These are phyloP conservation scores for Ambrosia trifida DNA, from an alignment of 129 eudicot genomes.

Conservation along the genomic window DNA sequence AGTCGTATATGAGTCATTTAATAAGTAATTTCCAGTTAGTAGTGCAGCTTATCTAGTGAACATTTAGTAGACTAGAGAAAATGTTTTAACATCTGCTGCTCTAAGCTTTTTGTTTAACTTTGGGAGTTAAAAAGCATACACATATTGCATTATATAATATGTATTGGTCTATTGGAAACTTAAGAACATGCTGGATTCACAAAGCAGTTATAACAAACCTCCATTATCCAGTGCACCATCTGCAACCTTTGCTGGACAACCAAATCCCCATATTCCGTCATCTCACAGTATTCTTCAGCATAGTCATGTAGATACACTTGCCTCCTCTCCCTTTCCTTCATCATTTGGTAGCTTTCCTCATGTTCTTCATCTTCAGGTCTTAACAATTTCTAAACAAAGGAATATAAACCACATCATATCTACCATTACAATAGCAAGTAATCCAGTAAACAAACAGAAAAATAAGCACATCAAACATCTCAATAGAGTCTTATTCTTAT, in stretches of 20 bases:
- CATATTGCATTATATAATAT: too few relatives aligned
- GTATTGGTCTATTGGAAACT: too few relatives aligned
- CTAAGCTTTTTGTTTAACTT: too few relatives aligned
- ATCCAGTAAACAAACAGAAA: background rate
- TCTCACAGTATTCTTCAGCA: conserved; percentile 66
- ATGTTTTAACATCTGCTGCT: too few relatives aligned
- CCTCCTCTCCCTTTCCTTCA: conserved; percentile 84
- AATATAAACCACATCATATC: conserved; percentile 7
- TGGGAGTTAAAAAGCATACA: too few relatives aligned
- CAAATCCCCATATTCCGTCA: conserved; percentile 58
- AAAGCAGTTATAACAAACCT: conserved; percentile 44
- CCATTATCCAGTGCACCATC: conserved; percentile 92
- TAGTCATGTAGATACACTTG: conserved; percentile 67
- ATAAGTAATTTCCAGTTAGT: too few relatives aligned
- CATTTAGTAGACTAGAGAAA: too few relatives aligned
- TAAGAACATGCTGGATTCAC: background rate
- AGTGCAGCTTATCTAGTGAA: too few relatives aligned
- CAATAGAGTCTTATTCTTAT: background rate
- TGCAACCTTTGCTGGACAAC: conserved; percentile 70
- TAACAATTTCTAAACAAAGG: conserved; percentile 37
- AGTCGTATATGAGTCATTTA: background rate
- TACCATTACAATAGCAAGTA: background rate
- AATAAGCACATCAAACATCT: conserved; percentile 22
- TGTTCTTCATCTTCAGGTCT: conserved; percentile 69
- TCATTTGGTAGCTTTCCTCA: conserved; percentile 70